A percentile compares a stretch with the other conserved stretches of the same genome.
These are phyloP conservation scores for Pouteria campechiana DNA, from an alignment of 179 eudicot species.

Conservation along the genomic window DNA sequence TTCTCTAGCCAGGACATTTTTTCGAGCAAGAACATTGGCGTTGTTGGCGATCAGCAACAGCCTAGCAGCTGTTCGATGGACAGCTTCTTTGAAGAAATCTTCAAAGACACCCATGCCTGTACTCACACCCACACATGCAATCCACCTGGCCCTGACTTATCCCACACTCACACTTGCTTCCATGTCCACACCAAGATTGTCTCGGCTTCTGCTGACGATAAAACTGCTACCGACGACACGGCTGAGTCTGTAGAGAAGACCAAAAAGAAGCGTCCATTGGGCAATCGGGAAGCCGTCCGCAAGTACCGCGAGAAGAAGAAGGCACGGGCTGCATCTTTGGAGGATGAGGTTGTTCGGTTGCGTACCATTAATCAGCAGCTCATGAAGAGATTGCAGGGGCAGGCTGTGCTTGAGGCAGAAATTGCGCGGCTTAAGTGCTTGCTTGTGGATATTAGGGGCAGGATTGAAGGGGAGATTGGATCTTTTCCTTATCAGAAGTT, in stretches of 20 bases:
- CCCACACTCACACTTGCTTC: conserved; percentile 83
- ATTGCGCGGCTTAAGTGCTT: conserved; percentile 83
- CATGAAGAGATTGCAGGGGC: conserved; percentile 69
- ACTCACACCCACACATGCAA: conserved; percentile 80
- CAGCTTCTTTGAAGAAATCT: conserved; percentile 55
- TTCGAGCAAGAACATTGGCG: conserved; percentile 40
- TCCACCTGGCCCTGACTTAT: conserved; percentile 71
- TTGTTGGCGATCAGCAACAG: too few relatives aligned
- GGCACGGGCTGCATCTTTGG: conserved; percentile 78
- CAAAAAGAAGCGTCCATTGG: conserved; percentile 48
- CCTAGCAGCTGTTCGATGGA: conserved; percentile 76
- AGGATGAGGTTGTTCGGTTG: conserved; percentile 77
- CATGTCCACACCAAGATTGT: conserved; percentile 84
- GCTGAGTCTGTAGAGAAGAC: conserved; percentile 62
- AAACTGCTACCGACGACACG: conserved; percentile 63
- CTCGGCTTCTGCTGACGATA: conserved; percentile 51
- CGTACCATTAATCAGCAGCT: conserved; percentile 79
- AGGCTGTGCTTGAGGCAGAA: conserved; percentile 78
- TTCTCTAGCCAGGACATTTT: conserved; percentile 71
- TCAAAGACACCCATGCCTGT: conserved; percentile 80
- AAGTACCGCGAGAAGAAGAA: conserved; percentile 98
- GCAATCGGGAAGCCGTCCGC: conserved; percentile 90
- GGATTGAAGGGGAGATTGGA: conserved; percentile 97
- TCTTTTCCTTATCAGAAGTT: conserved; percentile 84
- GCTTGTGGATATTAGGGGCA: conserved; percentile 91